Percentiles rank a stretch among this genome's conserved stretches.
phyloP scores from a whole-genome alignment of 352 stramenopile genomes.

The Globisporangium nodosum region DNA sequence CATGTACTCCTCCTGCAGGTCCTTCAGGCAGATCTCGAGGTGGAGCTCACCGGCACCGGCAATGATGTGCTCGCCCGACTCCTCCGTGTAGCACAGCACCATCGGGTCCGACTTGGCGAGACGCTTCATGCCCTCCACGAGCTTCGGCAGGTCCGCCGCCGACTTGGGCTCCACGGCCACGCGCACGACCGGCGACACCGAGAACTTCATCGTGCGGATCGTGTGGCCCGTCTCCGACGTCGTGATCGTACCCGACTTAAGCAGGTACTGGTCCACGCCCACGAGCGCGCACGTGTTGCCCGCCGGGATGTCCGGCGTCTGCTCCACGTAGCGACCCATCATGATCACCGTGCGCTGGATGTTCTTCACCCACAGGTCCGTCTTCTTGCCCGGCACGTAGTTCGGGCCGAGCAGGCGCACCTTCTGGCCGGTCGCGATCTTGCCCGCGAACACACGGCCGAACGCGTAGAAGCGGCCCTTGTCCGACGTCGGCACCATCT shows the following conservation, averaged over 20 bases:
- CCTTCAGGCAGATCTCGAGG: conserved; percentile 99
- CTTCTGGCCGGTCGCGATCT: conserved; percentile 98
- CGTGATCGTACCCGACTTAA: conserved; percentile 99
- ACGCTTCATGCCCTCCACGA: conserved; percentile 99
- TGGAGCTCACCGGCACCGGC: conserved; percentile 98
- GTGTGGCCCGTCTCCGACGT: conserved; percentile 96
- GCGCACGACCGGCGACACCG: conserved; percentile 98
- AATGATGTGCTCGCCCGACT: conserved; percentile 99
- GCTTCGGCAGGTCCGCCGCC: conserved; percentile 98
- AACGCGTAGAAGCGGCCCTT: conserved; percentile 99
- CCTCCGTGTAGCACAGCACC: conserved; percentile 99
- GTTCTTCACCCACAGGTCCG: conserved; percentile 99
- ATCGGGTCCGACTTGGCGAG: conserved; percentile 99
- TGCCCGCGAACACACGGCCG: conserved; percentile 99
- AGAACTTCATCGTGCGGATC: conserved; percentile 99
- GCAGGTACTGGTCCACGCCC: conserved; percentile 99
- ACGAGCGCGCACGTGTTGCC: conserved; percentile 99
- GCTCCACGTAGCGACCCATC: conserved; percentile 98
- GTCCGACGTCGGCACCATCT: conserved; percentile 99
- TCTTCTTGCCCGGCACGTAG: conserved; percentile 99
- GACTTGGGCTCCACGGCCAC: conserved; percentile 99
- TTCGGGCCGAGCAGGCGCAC: conserved; percentile 99
- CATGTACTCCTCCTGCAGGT: conserved; percentile 99
- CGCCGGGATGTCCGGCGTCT: conserved; percentile 97
- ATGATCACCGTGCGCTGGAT: conserved; percentile 99